Evolutionary conservation across 768 basidiomycete genomes (phyloP), one percentile per base, ranked within the genome.

Genomic region (Auriculariales sp.): DNA sequence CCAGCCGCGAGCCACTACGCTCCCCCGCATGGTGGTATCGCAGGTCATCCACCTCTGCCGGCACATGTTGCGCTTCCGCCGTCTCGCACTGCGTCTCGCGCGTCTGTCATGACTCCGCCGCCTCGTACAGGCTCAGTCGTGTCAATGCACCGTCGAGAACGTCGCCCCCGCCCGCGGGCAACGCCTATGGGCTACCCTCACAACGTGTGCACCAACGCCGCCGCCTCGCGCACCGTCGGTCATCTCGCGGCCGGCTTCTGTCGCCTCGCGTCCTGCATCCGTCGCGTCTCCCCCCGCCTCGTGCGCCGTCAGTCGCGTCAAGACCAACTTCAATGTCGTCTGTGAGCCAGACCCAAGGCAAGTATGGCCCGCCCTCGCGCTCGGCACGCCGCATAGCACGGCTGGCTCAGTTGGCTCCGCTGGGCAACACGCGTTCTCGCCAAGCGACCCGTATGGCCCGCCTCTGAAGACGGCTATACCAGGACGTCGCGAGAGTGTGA

Each of bases 91-190:
- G 31, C 51, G 10, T 35, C 46, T 15, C 42, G 28, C 14, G 19
- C 44, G 4, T 48, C 36, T 28, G 50, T 36, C 42, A 14, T 50
- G 46, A 30, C 44, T 55, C 49, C 54, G 22, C 28, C 52, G 48
- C 52, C 34, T 45, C 39, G 39, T 11, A 12, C 22, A 22, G 12
- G 14, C 10, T 44, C 39, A 4, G 39, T 25, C 17, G 39, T 19
- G 6, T 44, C 39, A 11, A 44, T 10, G 14, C n/a, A n/a, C n/a
- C 39, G 9, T 19, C 39, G 17, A 39, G 12, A 12, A 19, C 19
- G 12, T 11, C 22, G n/a, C n/a, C n/a, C n/a, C n/a, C n/a, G n/a
- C n/a, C n/a, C n/a, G n/a, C n/a, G n/a, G n/a, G n/a, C n/a, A n/a
- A n/a, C n/a, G n/a, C n/a, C n/a, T n/a, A n/a, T n/a, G n/a, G n/a